Percentiles rank a stretch among this genome's conserved stretches.
Conservation (phyloP, 495 filamentous ascomycete species). For the Penicillium odoratum region DNA sequence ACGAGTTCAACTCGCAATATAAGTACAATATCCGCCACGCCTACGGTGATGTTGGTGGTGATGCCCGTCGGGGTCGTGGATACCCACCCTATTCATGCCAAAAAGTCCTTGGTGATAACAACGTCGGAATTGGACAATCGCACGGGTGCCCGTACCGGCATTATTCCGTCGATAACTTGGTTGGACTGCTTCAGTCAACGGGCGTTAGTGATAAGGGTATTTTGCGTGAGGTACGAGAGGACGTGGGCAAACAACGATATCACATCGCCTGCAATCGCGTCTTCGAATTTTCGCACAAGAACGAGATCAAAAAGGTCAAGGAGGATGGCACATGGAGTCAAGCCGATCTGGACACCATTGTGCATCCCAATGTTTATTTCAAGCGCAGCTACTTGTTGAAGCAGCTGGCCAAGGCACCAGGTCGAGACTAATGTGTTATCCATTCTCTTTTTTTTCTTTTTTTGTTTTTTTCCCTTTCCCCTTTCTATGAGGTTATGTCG, state of each 20-base stretch:
- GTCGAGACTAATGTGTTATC: conserved; percentile 27
- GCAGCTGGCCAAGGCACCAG: conserved; percentile 47
- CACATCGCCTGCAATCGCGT: conserved; percentile 98
- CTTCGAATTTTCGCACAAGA: conserved; percentile 84
- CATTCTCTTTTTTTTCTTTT: conserved; percentile 10
- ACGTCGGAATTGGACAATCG: conserved; percentile 77
- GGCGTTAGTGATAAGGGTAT: conserved; percentile 78
- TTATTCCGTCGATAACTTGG: conserved; percentile 83
- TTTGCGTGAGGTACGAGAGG: conserved; percentile 78
- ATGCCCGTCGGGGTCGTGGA: conserved; percentile 76
- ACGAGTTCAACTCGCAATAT: conserved; percentile 93
- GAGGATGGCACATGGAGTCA: conserved; percentile 75
- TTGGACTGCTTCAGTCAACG: conserved; percentile 65
- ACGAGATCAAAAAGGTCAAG: conserved; percentile 86
- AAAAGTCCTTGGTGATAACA: conserved; percentile 84
- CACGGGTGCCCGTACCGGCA: conserved; percentile 97
- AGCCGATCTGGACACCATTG: conserved; percentile 88
- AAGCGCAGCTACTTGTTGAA: conserved; percentile 88
- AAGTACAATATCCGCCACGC: conserved; percentile 92
- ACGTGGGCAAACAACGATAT: conserved; percentile 83
- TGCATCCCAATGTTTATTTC: conserved; percentile 98
- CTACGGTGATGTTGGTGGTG: conserved; percentile 95
- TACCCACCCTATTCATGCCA: conserved; percentile 92
- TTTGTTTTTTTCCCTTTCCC: conserved; percentile 8
- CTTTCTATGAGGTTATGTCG: conserved; percentile 36